Base-by-base conservation (phyloP, 352 stramenopile species). In the Phytophthora palmivora region DNA sequence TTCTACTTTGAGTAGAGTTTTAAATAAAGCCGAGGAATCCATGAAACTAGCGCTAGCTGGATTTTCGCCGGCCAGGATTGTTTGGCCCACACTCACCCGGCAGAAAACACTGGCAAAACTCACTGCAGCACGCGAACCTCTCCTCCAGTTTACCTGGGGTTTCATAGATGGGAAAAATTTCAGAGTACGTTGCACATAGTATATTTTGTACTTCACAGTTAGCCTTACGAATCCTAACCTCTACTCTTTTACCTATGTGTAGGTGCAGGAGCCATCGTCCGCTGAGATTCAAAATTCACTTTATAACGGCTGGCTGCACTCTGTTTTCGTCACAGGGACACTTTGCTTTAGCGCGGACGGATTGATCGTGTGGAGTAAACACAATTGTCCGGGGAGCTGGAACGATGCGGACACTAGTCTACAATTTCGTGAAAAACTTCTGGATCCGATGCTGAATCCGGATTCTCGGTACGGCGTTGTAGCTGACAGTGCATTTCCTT, bases 101-200 rank as follows among this genome's bases (percentile, higher is more conserved):
- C 37, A 47, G 16, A 26, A 38, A 14, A n/a, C 26, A 7, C 28
- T 47, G 2, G 16, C 50, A 38, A 15, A 11, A 1, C 26, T 58
- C 3, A 42, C 24, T 7, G 12, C 24, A 3, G 37, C n/a, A 9
- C n/a, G 50, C 5, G 10, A 36, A 1, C 38, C 22, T 1, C 9
- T 48, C 9, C 18, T 49, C 19, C 37, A 6, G 2, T 48, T 58
- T 6, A 48, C 38, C 0, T 58, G 50, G 50, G 50, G 24, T 1
- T 49, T 58, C 11, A 38, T 58, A 8, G 37, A 58, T 6, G 38
- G 50, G 3, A 58, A 48, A n/a, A 58, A 45, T 16, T 32, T 30
- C 14, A 6, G 26, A 24, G 26, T 50, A 49, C 33, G 33, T 38
- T n/a, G n/a, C n/a, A 21, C 0, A 21, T 16, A 4, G 2, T 21